phyloP scores from a whole-genome alignment of 345 rosid species.

The Dimocarpus longan region DNA sequence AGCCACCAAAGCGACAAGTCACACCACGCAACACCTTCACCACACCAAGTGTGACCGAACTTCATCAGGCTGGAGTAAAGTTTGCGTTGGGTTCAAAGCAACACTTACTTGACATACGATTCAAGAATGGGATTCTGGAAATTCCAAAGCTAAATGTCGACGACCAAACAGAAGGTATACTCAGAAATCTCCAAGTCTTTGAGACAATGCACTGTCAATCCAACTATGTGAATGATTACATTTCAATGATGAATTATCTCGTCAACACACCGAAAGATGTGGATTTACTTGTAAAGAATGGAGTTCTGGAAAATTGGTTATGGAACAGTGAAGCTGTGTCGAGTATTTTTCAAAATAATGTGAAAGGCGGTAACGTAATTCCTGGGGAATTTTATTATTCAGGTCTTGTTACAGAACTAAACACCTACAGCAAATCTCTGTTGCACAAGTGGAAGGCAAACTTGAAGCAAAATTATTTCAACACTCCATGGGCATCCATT shows the following conservation, averaged over 20 bases:
- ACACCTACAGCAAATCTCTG: background rate
- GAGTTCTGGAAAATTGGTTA: conserved; percentile 1
- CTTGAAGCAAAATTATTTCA: conserved; percentile 13
- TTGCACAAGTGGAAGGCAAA: conserved; percentile 27
- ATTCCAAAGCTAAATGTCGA: background rate
- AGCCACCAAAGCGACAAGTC: background rate
- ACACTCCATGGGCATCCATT: conserved; percentile 27
- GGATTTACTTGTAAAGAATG: background rate
- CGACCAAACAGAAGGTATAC: background rate
- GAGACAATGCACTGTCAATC: conserved; percentile 11
- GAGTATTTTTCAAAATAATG: background rate
- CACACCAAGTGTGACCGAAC: conserved; percentile 9
- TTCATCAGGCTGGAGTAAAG: conserved; percentile 18
- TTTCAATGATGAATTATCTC: conserved; percentile 9
- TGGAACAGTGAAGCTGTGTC: background rate
- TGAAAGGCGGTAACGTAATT: fast-evolving
- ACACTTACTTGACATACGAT: conserved; percentile 10
- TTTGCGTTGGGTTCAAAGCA: background rate
- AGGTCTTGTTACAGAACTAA: background rate
- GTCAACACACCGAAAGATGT: conserved; percentile 3
- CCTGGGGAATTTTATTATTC: background rate
- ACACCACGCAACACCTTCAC: background rate
- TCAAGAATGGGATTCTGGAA: conserved; percentile 20
- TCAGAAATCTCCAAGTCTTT: conserved; percentile 21
- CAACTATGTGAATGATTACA: background rate